Evolutionary conservation across 1,139 yeast species (phyloP).

Genomic region (Magnusiomyces fungicola): DNA sequence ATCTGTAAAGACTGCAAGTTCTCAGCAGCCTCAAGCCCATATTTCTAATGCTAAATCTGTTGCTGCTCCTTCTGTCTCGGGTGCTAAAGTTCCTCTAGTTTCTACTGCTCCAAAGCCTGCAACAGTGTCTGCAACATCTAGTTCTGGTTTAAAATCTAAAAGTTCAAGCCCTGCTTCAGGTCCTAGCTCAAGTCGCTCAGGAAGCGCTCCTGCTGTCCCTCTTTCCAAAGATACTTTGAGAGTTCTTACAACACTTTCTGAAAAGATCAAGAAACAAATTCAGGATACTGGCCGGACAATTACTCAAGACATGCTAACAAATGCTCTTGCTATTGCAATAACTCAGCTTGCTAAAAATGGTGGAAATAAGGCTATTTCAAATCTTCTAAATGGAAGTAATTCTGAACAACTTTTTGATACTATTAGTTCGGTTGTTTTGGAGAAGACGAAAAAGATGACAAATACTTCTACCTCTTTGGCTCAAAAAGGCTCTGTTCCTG

Average conservation of each 20-base stretch:
- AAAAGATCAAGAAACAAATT: conserved; percentile 32
- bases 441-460: neutral
- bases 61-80: too few species aligned
- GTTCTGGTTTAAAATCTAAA: neutral
- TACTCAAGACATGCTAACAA: conserved; percentile 61
- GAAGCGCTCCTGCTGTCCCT: neutral
- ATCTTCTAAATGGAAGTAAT: conserved; percentile 15
- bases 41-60: too few species aligned
- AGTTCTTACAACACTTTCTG: conserved; percentile 30
- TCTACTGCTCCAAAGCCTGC: neutral
- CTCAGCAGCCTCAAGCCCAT: too few species aligned
- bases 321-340: conserved; percentile 86
- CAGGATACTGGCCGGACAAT: conserved; percentile 28
- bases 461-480: conserved; percentile 13
- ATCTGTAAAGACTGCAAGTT: too few species aligned
- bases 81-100: too few species aligned
- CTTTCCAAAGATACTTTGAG: conserved; percentile 32
- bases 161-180: neutral
- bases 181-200: neutral
- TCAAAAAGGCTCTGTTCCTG: neutral
- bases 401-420: conserved; percentile 11
- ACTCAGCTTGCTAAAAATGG: conserved; percentile 86
- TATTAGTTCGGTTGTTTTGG: neutral
- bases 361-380: conserved; percentile 26
- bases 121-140: neutral